phyloP scores from a whole-genome alignment of 345 rosid species.

The Rhodamnia argentea region DNA sequence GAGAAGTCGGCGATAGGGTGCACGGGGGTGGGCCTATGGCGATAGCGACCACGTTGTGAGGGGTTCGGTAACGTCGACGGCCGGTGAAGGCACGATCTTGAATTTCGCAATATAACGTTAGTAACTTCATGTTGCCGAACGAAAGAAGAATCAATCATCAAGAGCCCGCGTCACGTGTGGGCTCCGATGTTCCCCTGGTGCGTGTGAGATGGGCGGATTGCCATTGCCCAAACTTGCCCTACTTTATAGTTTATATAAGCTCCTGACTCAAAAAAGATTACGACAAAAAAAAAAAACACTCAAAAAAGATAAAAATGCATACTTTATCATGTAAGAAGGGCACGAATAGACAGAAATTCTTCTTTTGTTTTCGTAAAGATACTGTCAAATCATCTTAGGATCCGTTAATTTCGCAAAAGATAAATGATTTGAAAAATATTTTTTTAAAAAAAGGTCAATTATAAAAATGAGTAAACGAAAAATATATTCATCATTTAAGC shows the following conservation, averaged over 20 bases:
- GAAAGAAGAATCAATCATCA: neutral
- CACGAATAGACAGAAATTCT: neutral
- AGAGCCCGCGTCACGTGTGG: rapidly evolving
- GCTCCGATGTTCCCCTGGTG: rapidly evolving
- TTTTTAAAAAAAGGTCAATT: too few relatives aligned
- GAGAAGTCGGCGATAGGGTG: neutral
- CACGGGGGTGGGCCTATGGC: neutral
- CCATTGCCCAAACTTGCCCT: neutral
- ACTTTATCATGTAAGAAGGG: neutral
- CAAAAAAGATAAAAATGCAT: neutral
- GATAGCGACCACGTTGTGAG: neutral
- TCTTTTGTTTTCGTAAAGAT: neutral
- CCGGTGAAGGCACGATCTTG: neutral
- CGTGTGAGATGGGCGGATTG: neutral
- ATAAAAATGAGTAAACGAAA: too few relatives aligned
- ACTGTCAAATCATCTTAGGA: neutral
- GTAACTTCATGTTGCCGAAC: neutral
- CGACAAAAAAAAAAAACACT: too few relatives aligned
- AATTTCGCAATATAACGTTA: neutral
- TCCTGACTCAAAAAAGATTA: neutral
- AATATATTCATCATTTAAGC: too few relatives aligned
- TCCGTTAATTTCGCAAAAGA: too few relatives aligned
- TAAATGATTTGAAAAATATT: too few relatives aligned
- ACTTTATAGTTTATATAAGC: neutral
- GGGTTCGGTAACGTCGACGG: neutral